Percentiles rank a stretch among this genome's conserved stretches.
Conservation (phyloP, 1,284 basidiomycete genomes). For the Fomitopsis schrenkii region DNA sequence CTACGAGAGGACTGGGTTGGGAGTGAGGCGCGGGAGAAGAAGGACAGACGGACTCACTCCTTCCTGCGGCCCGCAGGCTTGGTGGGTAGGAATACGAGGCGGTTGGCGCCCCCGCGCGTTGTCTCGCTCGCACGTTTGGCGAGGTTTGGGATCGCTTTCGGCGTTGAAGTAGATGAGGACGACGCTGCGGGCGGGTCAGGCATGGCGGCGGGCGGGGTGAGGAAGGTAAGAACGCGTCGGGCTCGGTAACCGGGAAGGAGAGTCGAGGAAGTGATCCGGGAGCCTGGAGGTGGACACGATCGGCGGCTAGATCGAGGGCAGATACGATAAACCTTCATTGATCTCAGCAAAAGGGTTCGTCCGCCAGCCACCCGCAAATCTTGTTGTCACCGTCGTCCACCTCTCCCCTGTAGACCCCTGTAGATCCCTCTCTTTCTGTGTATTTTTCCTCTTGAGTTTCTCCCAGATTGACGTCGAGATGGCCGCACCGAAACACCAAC, state of each 20-base stretch:
- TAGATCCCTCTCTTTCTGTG: not conserved
- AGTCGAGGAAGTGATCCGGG: not conserved
- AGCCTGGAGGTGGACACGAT: not conserved
- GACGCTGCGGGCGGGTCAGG: slow-evolving; percentile 21
- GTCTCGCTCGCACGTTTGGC: slow-evolving; percentile 68
- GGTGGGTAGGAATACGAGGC: slow-evolving; percentile 77
- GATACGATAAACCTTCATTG: not conserved
- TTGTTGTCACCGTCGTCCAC: not conserved
- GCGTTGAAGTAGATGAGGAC: slow-evolving; percentile 17
- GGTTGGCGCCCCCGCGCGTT: slow-evolving; percentile 67
- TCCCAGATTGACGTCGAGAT: not conserved
- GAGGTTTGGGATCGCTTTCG: slow-evolving; percentile 66
- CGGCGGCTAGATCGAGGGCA: not conserved
- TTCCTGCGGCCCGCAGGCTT: slow-evolving; percentile 69
- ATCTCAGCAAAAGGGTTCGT: not conserved
- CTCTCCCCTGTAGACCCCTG: not conserved
- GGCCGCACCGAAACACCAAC: slow-evolving; percentile 48
- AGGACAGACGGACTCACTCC: slow-evolving; percentile 49
- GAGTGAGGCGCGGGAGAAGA: slow-evolving; percentile 6
- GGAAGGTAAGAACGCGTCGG: not conserved
- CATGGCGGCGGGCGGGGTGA: slow-evolving; percentile 11
- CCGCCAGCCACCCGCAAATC: not conserved
- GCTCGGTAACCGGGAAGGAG: not conserved
- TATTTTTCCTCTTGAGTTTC: not conserved
- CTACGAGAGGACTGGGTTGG: slow-evolving; percentile 11